Conservation (phyloP, 306 rosid species). For the Corylus heterophylla region DNA sequence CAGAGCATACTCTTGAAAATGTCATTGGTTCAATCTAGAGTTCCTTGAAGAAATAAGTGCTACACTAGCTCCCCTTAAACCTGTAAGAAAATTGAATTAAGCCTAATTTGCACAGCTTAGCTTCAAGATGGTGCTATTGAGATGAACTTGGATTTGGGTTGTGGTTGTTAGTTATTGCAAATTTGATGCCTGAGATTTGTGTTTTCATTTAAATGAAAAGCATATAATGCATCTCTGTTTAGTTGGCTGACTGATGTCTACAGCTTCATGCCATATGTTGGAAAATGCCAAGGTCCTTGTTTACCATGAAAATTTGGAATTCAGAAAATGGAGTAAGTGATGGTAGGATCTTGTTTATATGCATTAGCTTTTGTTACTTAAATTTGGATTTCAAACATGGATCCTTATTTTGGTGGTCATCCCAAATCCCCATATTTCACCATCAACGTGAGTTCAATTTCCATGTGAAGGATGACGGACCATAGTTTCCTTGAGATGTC, state of each 20-base stretch:
- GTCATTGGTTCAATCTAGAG: background rate
- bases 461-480: background rate
- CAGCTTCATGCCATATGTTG: background rate
- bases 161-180: background rate
- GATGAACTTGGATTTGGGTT: background rate
- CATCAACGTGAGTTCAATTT: background rate
- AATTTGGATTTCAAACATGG: constrained; percentile 3
- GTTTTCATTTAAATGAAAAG: background rate
- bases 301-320: background rate
- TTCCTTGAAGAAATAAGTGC: background rate
- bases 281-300: background rate
- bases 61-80: background rate
- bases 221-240: background rate
- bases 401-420: background rate
- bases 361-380: background rate
- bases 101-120: background rate
- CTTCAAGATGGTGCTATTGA: background rate
- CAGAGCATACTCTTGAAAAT: background rate
- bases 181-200: background rate
- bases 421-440: background rate
- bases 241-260: background rate
- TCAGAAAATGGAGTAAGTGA: background rate
- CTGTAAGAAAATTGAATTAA: background rate
- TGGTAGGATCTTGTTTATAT: background rate
- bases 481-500: background rate